Conservation (phyloP, 106 monocot genomes). For the Allium sativum region DNA sequence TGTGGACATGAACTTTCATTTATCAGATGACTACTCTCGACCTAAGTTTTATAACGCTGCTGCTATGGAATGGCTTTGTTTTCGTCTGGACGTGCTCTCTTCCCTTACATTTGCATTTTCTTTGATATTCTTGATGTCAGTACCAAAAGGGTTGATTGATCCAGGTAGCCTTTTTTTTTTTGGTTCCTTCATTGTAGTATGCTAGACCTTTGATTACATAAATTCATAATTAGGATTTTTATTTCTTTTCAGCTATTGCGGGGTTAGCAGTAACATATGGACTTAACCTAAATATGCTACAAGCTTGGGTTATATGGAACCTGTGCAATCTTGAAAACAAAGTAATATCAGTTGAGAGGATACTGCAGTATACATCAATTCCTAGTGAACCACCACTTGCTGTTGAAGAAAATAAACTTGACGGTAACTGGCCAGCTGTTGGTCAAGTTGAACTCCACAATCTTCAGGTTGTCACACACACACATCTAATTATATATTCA, state of each 20-base stretch:
- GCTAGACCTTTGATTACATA: not conserved
- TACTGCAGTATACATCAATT: constrained; percentile 71
- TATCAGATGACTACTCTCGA: constrained; percentile 43
- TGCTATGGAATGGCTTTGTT: constrained; percentile 62
- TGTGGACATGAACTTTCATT: constrained; percentile 28
- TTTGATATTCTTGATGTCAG: constrained; percentile 50
- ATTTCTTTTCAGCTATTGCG: constrained; percentile 41
- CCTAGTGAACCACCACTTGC: constrained; percentile 65
- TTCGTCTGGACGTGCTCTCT: constrained; percentile 60
- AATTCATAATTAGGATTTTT: not conserved
- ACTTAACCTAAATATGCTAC: constrained; percentile 66
- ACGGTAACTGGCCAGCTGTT: constrained; percentile 46
- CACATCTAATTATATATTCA: not conserved
- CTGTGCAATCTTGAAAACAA: constrained; percentile 72
- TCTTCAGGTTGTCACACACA: constrained; percentile 34
- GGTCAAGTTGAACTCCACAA: constrained; percentile 47
- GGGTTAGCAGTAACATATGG: constrained; percentile 87
- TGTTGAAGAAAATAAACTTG: constrained; percentile 28
- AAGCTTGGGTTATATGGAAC: constrained; percentile 58
- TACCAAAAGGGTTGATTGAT: constrained; percentile 59
- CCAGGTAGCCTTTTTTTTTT: constrained; percentile 26
- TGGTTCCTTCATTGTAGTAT: not conserved
- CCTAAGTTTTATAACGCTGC: constrained; percentile 55
- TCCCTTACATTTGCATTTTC: constrained; percentile 58
- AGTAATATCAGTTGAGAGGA: constrained; percentile 81